phyloP scores from a whole-genome alignment of 2,329 filamentous ascomycete species.

The Magnaporthales sp. region DNA sequence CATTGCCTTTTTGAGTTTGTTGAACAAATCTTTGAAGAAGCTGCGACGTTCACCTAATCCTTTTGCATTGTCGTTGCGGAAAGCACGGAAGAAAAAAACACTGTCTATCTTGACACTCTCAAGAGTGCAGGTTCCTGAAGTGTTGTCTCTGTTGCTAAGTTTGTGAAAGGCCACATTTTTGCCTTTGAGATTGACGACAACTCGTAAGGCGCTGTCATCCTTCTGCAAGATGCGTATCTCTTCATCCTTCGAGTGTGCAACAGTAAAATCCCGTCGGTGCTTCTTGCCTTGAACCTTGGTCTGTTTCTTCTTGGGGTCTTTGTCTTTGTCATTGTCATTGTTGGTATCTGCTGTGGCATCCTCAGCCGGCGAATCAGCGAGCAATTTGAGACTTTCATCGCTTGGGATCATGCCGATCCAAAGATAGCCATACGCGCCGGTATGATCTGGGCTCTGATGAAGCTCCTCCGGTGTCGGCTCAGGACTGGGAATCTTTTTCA shows the following conservation, averaged over 20 bases:
- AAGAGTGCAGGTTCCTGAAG: not conserved
- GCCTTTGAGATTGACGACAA: not conserved
- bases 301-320: conserved; percentile 21
- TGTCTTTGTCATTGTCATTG: not conserved
- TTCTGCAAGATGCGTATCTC: not conserved
- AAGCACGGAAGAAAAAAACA: conserved; percentile 2
- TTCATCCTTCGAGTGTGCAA: not conserved
- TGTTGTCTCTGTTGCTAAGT: not conserved
- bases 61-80: not conserved
- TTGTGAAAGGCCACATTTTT: not conserved
- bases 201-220: not conserved
- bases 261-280: not conserved
- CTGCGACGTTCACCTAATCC: not conserved
- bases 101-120: not conserved
- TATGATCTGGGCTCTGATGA: not conserved
- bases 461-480: not conserved
- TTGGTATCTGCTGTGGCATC: not conserved
- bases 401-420: conserved; percentile 4
- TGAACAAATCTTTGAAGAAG: not conserved
- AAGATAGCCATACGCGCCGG: not conserved
- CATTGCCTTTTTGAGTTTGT: not conserved
- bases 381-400: not conserved
- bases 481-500: not conserved
- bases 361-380: not conserved
- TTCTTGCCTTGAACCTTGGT: conserved; percentile 8